Conservation (phyloP, 805 yeast species). For the Barnettozyma wickerhamii region DNA sequence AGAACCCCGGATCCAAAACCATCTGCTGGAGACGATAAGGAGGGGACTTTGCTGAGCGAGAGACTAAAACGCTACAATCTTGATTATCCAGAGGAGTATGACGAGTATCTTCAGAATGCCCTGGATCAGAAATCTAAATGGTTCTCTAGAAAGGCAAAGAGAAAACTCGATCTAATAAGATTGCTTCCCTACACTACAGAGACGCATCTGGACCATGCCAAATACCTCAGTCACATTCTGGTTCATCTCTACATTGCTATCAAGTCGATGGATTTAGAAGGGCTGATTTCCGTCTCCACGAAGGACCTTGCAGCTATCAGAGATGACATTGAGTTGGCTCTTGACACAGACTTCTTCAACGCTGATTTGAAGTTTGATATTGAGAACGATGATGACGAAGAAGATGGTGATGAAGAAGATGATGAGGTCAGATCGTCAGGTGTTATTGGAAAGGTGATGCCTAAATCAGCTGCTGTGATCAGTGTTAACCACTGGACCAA, state of each 20-base stretch:
- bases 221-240: conserved; percentile 74
- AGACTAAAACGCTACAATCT: conserved; percentile 40
- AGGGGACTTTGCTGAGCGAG: conserved; percentile 22
- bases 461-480: conserved; percentile 68
- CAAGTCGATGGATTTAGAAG: conserved; percentile 68
- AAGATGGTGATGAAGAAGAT: conserved; percentile 35
- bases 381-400: conserved; percentile 37
- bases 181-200: conserved; percentile 76
- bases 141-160: conserved; percentile 33
- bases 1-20: conserved; percentile 25
- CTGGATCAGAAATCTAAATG: conserved; percentile 35
- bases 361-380: conserved; percentile 34
- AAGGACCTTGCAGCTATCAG: conserved; percentile 54
- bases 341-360: conserved; percentile 49
- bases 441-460: conserved; percentile 54
- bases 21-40: conserved; percentile 9
- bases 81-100: conserved; percentile 45
- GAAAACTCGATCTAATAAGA: conserved; percentile 29
- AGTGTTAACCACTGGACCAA: conserved; percentile 82
- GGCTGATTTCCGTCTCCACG: conserved; percentile 61
- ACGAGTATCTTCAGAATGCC: conserved; percentile 26
- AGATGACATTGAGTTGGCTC: conserved; percentile 40
- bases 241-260: conserved; percentile 76
- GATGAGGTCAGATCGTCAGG: conserved; percentile 35
- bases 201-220: conserved; percentile 59